Evolutionary conservation across 164 flowering plant species (phyloP).

Genomic region (Aristolochia contorta): DNA sequence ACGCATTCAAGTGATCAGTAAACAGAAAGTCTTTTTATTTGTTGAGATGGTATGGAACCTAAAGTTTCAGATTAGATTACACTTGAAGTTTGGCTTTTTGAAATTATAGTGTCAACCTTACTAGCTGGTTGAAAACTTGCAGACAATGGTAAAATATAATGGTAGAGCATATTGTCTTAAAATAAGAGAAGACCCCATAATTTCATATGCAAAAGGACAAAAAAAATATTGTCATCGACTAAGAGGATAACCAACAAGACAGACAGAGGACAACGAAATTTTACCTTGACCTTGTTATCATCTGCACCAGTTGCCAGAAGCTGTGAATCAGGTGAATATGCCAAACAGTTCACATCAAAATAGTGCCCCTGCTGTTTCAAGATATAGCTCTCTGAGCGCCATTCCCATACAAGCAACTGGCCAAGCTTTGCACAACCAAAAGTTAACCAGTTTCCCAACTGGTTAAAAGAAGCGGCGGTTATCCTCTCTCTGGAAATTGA

Average conservation of each 20-base stretch:
- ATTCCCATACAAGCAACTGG: conserved; percentile 98
- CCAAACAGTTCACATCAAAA: conserved; percentile 89
- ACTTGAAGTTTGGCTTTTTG: too few relatives aligned
- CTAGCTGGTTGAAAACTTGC: too few relatives aligned
- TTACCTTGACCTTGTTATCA: conserved; percentile 97
- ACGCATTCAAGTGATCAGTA: too few relatives aligned
- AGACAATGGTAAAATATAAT: too few relatives aligned
- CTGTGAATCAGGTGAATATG: conserved; percentile 94
- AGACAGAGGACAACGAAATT: not conserved
- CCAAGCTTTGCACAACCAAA: conserved; percentile 96
- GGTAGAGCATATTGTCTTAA: too few relatives aligned
- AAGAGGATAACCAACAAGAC: not conserved
- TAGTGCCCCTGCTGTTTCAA: conserved; percentile 98
- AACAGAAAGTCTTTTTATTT: too few relatives aligned
- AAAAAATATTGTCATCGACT: not conserved
- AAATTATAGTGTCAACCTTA: too few relatives aligned
- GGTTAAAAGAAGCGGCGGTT: conserved; percentile 82
- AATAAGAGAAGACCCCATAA: too few relatives aligned
- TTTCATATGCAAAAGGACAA: not conserved
- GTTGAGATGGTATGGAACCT: too few relatives aligned
- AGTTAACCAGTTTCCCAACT: conserved; percentile 84
- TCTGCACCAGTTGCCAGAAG: conserved; percentile 95
- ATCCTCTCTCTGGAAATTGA: conserved; percentile 93
- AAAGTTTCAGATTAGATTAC: too few relatives aligned
- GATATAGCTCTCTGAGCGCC: conserved; percentile 88